A percentile compares a stretch with the other conserved stretches of the same genome.
phyloP scores from a whole-genome alignment of 305 asterid genomes.

The Stenogyne calaminthoides region DNA sequence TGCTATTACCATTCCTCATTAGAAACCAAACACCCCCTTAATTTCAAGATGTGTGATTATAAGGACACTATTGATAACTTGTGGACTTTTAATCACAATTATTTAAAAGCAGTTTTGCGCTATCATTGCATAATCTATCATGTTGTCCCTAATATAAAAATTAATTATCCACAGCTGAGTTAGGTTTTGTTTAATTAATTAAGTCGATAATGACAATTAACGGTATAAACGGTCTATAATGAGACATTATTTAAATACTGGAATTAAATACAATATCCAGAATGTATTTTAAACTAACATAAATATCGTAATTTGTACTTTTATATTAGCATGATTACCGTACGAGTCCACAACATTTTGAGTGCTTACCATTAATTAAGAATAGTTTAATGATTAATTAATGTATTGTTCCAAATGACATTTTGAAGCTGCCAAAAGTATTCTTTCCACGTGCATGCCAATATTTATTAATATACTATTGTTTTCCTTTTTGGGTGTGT shows the following conservation, averaged over 20 bases:
- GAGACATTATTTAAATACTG: not conserved
- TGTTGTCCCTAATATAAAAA: conserved; percentile 13
- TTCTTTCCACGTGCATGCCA: conserved; percentile 26
- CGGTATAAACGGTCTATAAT: conserved; percentile 42
- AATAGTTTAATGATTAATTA: conserved; percentile 14
- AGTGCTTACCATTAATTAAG: conserved; percentile 19
- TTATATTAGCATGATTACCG: not conserved
- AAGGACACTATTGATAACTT: conserved; percentile 5
- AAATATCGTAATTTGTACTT: not conserved
- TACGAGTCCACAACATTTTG: conserved; percentile 16
- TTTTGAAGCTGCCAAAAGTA: not conserved
- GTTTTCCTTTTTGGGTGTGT: not conserved
- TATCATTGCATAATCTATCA: conserved; percentile 16
- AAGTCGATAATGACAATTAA: conserved; percentile 32
- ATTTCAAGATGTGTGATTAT: not conserved
- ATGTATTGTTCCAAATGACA: conserved; percentile 10
- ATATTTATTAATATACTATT: not conserved
- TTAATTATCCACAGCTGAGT: not conserved
- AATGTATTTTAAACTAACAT: not conserved
- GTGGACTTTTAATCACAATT: not conserved
- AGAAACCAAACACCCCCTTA: too few species aligned
- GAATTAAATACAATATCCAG: not conserved
- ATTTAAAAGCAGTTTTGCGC: not conserved
- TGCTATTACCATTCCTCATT: too few species aligned
- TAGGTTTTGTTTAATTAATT: conserved; percentile 4